Conservation (phyloP, 257 asterid genomes). For the Nicotiana tabacum region DNA sequence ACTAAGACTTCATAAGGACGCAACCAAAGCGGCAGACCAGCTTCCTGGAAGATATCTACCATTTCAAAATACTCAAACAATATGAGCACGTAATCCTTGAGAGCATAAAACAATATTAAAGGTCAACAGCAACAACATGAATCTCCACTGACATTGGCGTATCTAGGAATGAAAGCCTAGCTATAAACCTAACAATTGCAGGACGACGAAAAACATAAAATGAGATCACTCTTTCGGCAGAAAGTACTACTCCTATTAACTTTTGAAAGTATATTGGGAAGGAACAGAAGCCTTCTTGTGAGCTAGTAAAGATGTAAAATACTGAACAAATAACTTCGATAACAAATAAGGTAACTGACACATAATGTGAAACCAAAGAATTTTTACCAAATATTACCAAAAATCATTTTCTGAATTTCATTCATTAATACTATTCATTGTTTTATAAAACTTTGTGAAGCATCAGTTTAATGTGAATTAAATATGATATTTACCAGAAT, state of each 20-base stretch:
- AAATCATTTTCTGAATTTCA: background rate
- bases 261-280: background rate
- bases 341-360: background rate
- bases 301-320: background rate
- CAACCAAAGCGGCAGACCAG: constrained; percentile 98
- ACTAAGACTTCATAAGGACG: constrained; percentile 97
- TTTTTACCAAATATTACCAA: background rate
- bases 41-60: constrained; percentile 99
- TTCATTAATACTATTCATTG: background rate
- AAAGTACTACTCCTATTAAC: background rate
- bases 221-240: background rate
- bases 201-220: background rate
- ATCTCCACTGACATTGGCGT: background rate
- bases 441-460: background rate
- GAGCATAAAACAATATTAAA: background rate
- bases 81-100: background rate
- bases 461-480: background rate
- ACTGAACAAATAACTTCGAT: background rate
- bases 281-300: background rate
- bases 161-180: background rate
- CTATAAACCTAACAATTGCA: background rate
- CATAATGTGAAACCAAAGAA: background rate
- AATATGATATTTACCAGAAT: background rate
- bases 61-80: constrained; percentile 28
- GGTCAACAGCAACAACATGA: background rate